These are phyloP conservation scores for Metschnikowia lochheadii DNA, from an alignment of 805 yeast species.

Conservation along the genomic window DNA sequence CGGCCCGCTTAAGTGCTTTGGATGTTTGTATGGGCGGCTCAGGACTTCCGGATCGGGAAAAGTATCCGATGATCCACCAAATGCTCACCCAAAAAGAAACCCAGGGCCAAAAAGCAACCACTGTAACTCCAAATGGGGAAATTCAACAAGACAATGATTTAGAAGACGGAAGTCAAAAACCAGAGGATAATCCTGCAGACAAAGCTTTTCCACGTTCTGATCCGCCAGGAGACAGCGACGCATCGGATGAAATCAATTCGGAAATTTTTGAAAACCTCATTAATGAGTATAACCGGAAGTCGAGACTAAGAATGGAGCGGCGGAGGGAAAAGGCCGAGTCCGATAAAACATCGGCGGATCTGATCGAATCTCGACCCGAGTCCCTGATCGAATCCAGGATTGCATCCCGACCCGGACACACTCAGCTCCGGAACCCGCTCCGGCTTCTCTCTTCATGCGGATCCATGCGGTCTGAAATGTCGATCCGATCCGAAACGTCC, in stretches of 20 bases:
- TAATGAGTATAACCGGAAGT: neutral
- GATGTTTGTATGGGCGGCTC: slow-evolving; percentile 6
- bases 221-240: neutral
- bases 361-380: too few relatives aligned
- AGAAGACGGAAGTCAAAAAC: too few relatives aligned
- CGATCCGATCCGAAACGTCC: neutral
- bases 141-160: too few relatives aligned
- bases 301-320: slow-evolving; percentile 3
- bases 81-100: neutral
- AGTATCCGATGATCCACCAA: slow-evolving; percentile 8
- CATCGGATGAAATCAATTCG: neutral
- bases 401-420: neutral
- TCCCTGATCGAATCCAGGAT: too few relatives aligned
- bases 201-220: too few relatives aligned
- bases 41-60: slow-evolving; percentile 6
- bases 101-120: neutral
- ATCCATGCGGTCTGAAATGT: neutral
- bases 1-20: slow-evolving; percentile 5
- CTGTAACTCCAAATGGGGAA: too few relatives aligned
- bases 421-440: slow-evolving; percentile 18
- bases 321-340: neutral
- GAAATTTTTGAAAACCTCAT: neutral
- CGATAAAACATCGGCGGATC: too few relatives aligned
- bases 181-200: too few relatives aligned
- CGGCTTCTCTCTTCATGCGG: slow-evolving; percentile 25